Base-by-base conservation (phyloP, 441 rosid genomes). In the Jatropha multifida region DNA sequence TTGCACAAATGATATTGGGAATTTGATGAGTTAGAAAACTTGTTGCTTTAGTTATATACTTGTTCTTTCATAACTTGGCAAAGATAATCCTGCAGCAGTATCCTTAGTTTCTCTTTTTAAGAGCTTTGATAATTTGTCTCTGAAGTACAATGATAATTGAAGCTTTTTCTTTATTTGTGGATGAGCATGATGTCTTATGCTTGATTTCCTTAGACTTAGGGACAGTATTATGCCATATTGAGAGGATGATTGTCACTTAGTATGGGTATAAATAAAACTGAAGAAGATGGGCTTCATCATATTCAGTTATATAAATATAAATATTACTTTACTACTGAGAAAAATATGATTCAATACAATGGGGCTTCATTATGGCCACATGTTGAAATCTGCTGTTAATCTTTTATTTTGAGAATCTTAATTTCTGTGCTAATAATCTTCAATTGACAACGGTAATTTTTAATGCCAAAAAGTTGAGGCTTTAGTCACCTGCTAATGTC, bases 401-500 rank as follows among this genome's bases (percentile, higher is more conserved):
- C 48, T 13, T 32, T 32, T 12, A 65, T 40, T 74, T 52, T 52
- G 64, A 52, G 23, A 73, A 23, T 72, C 38, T 9, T 56, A 71
- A 15, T 5, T 6, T 6, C 20, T 9, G 23, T 44, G 55, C 42
- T 44, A 37, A 52, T 44, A 59, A 72, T 46, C 8, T 72, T 72
- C 18, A 44, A n/a, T 60, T 26, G 27, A 51, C 10, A 1, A 4
- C 6, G 27, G 27, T 5, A 17, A 4, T 73, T 1, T 73, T 5
- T 49, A 32, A 32, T 48, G 38, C 52, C 61, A 14, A 18, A 44
- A 63, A 10, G 41, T 59, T 23, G 73, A 41, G 20, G 65, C 42
- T 42, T 44, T 54, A 15, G 20, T 9, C 18, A 15, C 26, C 59
- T 10, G 17, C 67, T 68, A 17, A 5, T 60, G 3, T 11, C 7